Conservation (phyloP, 2,329 filamentous ascomycete species). For the Sporothrix sp. region DNA sequence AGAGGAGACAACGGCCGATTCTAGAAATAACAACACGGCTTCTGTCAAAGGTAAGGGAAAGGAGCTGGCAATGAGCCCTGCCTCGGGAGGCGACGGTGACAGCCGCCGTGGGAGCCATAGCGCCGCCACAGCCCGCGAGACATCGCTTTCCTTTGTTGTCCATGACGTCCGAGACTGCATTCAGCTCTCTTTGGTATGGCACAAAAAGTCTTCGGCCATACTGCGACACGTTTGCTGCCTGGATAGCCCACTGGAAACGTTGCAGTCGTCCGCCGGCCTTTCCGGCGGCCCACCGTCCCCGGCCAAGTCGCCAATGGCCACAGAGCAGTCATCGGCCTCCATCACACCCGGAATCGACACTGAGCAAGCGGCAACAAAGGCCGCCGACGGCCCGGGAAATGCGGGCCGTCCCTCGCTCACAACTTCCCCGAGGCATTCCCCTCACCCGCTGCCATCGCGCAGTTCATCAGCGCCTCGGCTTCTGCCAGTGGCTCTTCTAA, state of each 20-base stretch:
- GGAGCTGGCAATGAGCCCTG: neutral
- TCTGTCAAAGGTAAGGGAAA: too few relatives aligned
- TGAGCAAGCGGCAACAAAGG: too few relatives aligned
- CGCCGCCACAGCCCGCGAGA: slow-evolving; percentile 21
- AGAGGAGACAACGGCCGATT: neutral
- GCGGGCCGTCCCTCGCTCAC: neutral
- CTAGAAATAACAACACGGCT: too few relatives aligned
- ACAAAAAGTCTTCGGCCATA: slow-evolving; percentile 64
- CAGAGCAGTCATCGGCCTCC: neutral
- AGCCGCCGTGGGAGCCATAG: slow-evolving; percentile 1
- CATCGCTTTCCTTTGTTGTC: slow-evolving; percentile 30
- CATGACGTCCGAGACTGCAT: slow-evolving; percentile 44
- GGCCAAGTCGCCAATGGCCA: neutral
- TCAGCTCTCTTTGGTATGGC: slow-evolving; percentile 61
- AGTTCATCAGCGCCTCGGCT: neutral
- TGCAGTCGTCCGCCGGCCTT: neutral
- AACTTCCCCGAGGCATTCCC: neutral
- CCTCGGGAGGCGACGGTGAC: slow-evolving; percentile 9
- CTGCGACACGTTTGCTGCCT: slow-evolving; percentile 32
- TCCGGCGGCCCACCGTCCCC: neutral
- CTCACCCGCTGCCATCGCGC: neutral
- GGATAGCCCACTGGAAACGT: neutral
- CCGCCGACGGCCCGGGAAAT: neutral
- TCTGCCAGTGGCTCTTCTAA: slow-evolving; percentile 60
- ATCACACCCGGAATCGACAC: neutral